Conservation (phyloP, 345 rosid species). For the Psidium guajava region DNA sequence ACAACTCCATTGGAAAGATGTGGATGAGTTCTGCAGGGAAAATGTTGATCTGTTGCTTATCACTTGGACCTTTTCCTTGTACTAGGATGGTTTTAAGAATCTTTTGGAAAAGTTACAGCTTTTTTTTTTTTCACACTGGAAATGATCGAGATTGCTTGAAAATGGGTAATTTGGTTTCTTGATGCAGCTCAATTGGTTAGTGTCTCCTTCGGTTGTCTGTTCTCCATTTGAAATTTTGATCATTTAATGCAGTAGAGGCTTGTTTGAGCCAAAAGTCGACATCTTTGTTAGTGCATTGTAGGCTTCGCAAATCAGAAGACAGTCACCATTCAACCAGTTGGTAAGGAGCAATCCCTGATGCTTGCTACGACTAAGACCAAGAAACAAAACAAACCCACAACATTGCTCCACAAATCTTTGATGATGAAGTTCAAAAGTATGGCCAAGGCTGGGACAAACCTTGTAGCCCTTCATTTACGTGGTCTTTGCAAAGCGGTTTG, state of each 20-base stretch:
- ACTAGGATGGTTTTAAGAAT: neutral
- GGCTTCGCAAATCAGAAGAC: slow-evolving; percentile 79
- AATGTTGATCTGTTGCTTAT: neutral
- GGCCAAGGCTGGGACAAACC: slow-evolving; percentile 47
- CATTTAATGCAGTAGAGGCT: neutral
- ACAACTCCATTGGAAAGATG: neutral
- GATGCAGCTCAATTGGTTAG: neutral
- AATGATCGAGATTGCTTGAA: neutral
- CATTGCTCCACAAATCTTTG: slow-evolving; percentile 35
- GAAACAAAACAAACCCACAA: slow-evolving; percentile 42
- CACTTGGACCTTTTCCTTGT: neutral
- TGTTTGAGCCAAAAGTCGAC: neutral
- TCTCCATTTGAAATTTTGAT: neutral
- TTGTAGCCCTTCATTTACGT: slow-evolving; percentile 14
- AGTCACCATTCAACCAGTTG: slow-evolving; percentile 51
- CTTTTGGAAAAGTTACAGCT: neutral
- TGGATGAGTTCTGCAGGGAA: neutral
- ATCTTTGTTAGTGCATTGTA: neutral
- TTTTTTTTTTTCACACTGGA: neutral
- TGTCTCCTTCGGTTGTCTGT: neutral
- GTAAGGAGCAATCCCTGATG: slow-evolving; percentile 45
- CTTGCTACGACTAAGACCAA: slow-evolving; percentile 67
- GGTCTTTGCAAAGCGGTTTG: neutral
- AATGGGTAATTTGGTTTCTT: neutral
- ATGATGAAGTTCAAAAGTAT: slow-evolving; percentile 39